phyloP scores from a whole-genome alignment of 1,284 basidiomycete genomes.

The Marasmius oreades region DNA sequence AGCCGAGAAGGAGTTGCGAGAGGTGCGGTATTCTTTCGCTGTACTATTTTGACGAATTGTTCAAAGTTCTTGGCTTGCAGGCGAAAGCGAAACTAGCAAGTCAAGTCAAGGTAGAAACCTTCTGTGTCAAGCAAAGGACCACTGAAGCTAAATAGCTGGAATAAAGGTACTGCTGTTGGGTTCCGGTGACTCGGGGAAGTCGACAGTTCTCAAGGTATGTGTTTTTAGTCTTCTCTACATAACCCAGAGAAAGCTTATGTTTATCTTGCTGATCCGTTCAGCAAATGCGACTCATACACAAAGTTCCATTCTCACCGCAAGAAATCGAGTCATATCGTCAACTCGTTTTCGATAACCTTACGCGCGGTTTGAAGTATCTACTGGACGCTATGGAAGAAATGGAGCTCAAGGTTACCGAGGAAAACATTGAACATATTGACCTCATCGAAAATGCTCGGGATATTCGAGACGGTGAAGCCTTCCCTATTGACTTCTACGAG shows the following conservation, averaged over 20 bases:
- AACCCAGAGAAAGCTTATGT: not conserved
- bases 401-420: slow-evolving; percentile 66
- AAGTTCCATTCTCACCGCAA: slow-evolving; percentile 68
- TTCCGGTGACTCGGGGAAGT: slow-evolving; percentile 93
- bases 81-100: slow-evolving; percentile 62
- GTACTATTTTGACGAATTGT: not conserved
- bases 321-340: slow-evolving; percentile 84
- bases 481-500: slow-evolving; percentile 60
- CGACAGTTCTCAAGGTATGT: slow-evolving; percentile 81
- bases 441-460: slow-evolving; percentile 69
- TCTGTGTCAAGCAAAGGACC: not conserved
- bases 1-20: slow-evolving; percentile 55
- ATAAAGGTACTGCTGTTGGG: slow-evolving; percentile 81
- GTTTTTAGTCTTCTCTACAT: not conserved
- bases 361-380: slow-evolving; percentile 78
- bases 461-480: slow-evolving; percentile 77
- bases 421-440: slow-evolving; percentile 53
- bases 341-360: slow-evolving; percentile 89
- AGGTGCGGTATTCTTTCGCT: slow-evolving; percentile 39
- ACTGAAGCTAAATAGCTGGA: slow-evolving; percentile 8
- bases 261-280: slow-evolving; percentile 22
- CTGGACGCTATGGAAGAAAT: slow-evolving; percentile 90
- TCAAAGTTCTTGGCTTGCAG: slow-evolving; percentile 31
- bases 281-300: slow-evolving; percentile 90
- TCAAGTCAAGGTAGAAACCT: slow-evolving; percentile 76